phyloP scores from a whole-genome alignment of 805 yeast genomes.

The Hanseniaspora thailandica region DNA sequence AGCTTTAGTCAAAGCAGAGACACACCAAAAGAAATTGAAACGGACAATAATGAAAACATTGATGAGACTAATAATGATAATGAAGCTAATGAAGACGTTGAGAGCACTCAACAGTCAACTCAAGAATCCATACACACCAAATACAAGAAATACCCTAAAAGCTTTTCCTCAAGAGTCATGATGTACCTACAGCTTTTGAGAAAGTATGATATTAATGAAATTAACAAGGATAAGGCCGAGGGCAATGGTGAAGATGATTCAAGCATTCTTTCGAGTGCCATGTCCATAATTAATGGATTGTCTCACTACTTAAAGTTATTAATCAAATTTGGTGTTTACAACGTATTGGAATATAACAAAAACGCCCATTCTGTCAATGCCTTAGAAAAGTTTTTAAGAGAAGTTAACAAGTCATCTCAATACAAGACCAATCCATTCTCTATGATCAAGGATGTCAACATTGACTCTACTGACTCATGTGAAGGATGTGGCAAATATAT shows the following conservation, averaged over 20 bases:
- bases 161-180: slow-evolving; percentile 80
- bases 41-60: slow-evolving; percentile 18
- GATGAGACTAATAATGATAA: slow-evolving; percentile 13
- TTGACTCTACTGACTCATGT: slow-evolving; percentile 67
- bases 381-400: slow-evolving; percentile 49
- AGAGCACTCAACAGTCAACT: slow-evolving; percentile 11
- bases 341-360: slow-evolving; percentile 60
- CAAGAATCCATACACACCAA: slow-evolving; percentile 13
- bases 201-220: slow-evolving; percentile 36
- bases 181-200: slow-evolving; percentile 74
- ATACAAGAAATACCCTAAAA: slow-evolving; percentile 53
- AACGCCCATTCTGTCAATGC: slow-evolving; percentile 47
- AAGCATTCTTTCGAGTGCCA: slow-evolving; percentile 42
- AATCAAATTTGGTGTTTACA: slow-evolving; percentile 66
- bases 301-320: slow-evolving; percentile 86
- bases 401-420: slow-evolving; percentile 36
- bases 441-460: slow-evolving; percentile 35
- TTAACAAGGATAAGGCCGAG: slow-evolving; percentile 16
- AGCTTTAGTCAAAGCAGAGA: slow-evolving; percentile 8
- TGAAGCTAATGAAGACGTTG: slow-evolving; percentile 4
- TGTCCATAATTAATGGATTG: slow-evolving; percentile 75
- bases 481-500: slow-evolving; percentile 58
- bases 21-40: slow-evolving; percentile 17
- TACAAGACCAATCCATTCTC: slow-evolving; percentile 30
- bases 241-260: slow-evolving; percentile 17